These are phyloP conservation scores for Hapsidospora chrysogenum DNA, from an alignment of 495 filamentous ascomycete genomes.

Conservation along the genomic window DNA sequence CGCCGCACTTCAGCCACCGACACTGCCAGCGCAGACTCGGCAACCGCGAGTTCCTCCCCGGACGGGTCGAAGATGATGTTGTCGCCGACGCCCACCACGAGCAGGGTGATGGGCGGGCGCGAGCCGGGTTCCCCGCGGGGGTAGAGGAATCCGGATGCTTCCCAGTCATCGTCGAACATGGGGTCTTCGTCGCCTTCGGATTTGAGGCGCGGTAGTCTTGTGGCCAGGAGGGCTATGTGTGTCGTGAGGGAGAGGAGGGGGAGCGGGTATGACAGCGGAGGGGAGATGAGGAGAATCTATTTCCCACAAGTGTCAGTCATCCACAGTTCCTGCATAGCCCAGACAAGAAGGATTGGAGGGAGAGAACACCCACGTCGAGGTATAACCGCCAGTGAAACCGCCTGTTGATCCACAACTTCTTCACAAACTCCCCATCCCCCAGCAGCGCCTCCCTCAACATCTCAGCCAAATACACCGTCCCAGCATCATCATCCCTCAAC, in stretches of 20 bases:
- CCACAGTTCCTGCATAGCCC: not conserved
- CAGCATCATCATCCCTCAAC: slow-evolving; percentile 74
- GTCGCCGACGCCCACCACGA: slow-evolving; percentile 70
- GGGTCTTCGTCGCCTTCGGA: slow-evolving; percentile 87
- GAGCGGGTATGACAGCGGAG: slow-evolving; percentile 77
- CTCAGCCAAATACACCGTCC: slow-evolving; percentile 68
- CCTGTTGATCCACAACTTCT: slow-evolving; percentile 63
- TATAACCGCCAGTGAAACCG: slow-evolving; percentile 94
- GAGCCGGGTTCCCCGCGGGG: slow-evolving; percentile 22
- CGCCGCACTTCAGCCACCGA: slow-evolving; percentile 33
- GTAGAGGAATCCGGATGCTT: slow-evolving; percentile 60
- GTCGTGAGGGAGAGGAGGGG: slow-evolving; percentile 85
- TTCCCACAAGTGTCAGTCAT: slow-evolving; percentile 5
- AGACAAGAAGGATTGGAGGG: not conserved
- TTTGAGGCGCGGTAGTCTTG: slow-evolving; percentile 66
- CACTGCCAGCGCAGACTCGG: slow-evolving; percentile 71
- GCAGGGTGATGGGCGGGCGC: slow-evolving; percentile 69
- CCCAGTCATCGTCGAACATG: slow-evolving; percentile 97
- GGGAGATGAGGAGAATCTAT: slow-evolving; percentile 84
- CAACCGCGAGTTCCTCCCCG: slow-evolving; percentile 79
- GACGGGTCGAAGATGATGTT: slow-evolving; percentile 91
- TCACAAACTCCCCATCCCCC: slow-evolving; percentile 52
- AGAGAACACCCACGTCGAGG: slow-evolving; percentile 56
- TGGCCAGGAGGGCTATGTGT: slow-evolving; percentile 84
- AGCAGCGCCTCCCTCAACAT: slow-evolving; percentile 84